Evolutionary conservation across 805 yeast genomes (phyloP), one percentile per base, ranked within the genome.

Genomic region (Lipomyces anomalus): DNA sequence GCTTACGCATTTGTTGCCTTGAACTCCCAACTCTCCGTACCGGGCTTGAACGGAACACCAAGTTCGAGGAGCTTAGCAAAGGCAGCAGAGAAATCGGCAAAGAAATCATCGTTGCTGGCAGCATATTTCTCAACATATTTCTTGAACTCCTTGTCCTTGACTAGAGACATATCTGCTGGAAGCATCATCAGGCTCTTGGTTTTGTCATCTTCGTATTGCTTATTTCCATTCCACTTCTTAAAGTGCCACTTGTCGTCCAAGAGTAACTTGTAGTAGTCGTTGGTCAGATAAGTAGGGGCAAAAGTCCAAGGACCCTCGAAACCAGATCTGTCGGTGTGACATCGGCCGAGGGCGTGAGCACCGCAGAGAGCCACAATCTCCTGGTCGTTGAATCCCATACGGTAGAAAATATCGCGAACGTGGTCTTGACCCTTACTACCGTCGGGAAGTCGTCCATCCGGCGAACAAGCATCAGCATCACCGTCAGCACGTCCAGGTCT

Each of bases 241-340:
- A 67, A 60, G 43, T 64, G 68, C 80, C 79, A 71, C 43, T 71
- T 66, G 55, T 79, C 81, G 41, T 76, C 69, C 35, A 78, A 53
- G 61, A 84, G 67, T 43, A 71, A 70, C 61, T 62, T 73, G 66
- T 62, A 84, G 61, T 82, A 84, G 50, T 80, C 85, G 63, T 84
- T 84, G 43, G 84, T 75, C 60, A 84, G 80, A 48, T 67, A 64
- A 18, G 82, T 82, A 42, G 88, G 83, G 9, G 87, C 76, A 47
- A 77, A 79, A 28, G 92, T 85, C 95, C 95, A 86, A 50, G 90
- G 88, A 11, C 95, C 95, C 54, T 84, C 92, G 68, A 72, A 87
- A 1, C 94, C 94, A 20, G 87, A 76, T 50, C 79, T 76, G 53
- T 72, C 62, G 48, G 74, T 69, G 59, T 79, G 84, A 52, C 83